Evolutionary conservation across 2,329 filamentous ascomycete species (phyloP).

Genomic region (Sclerotinia spermophila): DNA sequence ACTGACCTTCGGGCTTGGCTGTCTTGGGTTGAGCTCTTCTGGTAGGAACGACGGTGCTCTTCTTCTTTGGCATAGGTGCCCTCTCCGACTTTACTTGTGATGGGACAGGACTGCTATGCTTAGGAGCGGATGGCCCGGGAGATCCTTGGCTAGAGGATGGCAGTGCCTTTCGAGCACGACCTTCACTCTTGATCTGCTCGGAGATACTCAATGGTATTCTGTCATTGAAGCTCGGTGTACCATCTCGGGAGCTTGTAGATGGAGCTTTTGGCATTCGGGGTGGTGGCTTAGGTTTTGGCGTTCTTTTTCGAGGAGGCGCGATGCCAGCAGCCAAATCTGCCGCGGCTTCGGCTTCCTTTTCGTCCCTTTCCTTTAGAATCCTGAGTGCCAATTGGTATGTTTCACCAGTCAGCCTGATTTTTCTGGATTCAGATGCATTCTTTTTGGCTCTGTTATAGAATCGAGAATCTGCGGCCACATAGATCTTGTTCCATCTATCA

Average conservation of each 20-base stretch:
- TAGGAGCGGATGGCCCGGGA: constrained; percentile 27
- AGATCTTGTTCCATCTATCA: constrained; percentile 35
- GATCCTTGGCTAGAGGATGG: constrained; percentile 31
- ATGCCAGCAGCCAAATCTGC: constrained; percentile 12
- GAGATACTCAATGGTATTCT: constrained; percentile 31
- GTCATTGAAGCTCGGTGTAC: constrained; percentile 24
- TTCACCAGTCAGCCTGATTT: constrained; percentile 28
- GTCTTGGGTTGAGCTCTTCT: constrained; percentile 26
- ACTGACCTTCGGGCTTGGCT: constrained; percentile 27
- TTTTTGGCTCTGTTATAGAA: constrained; percentile 35
- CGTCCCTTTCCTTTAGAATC: constrained; percentile 31
- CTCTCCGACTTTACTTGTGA: constrained; percentile 22
- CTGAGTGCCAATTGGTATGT: constrained; percentile 30
- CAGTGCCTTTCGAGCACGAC: constrained; percentile 30
- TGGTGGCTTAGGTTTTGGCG: constrained; percentile 20
- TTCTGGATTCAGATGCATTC: constrained; percentile 30
- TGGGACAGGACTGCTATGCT: constrained; percentile 25
- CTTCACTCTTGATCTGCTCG: constrained; percentile 35
- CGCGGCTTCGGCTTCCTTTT: constrained; percentile 27
- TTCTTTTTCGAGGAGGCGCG: constrained; percentile 5
- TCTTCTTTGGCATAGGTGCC: constrained; percentile 27
- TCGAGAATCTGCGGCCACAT: constrained; percentile 35
- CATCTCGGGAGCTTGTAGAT: constrained; percentile 27
- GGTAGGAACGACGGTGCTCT: constrained; percentile 28
- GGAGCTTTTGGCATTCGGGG: constrained; percentile 28